Conservation (phyloP, 345 rosid genomes). For the Fremontodendron californicum region DNA sequence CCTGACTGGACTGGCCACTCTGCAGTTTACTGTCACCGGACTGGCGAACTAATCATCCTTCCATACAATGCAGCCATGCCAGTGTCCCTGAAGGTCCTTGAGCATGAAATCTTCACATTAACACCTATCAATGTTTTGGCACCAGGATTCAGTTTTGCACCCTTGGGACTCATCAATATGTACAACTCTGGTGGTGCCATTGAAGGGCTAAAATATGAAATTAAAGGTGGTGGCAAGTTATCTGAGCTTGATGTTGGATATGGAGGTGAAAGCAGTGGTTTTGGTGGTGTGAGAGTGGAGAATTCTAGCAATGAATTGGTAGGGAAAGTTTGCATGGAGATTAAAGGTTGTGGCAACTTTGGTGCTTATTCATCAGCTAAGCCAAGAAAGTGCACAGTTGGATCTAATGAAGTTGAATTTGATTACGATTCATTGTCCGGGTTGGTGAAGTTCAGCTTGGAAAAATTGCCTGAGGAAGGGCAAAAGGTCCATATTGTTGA, state of each 20-base stretch:
- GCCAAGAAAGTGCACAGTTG: conserved; percentile 65
- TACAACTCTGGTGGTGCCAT: conserved; percentile 91
- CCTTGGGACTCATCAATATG: conserved; percentile 76
- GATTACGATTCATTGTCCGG: conserved; percentile 48
- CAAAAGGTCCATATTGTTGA: conserved; percentile 42
- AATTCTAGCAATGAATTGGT: conserved; percentile 34
- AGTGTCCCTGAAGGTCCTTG: conserved; percentile 67
- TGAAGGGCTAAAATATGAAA: conserved; percentile 53
- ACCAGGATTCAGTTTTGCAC: conserved; percentile 60
- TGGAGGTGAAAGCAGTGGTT: conserved; percentile 10
- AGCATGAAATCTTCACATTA: conserved; percentile 58
- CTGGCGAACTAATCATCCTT: conserved; percentile 44
- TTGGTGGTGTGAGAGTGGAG: conserved; percentile 22
- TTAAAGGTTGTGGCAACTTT: conserved; percentile 74
- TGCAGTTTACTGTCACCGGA: conserved; percentile 53
- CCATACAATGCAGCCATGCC: conserved; percentile 73
- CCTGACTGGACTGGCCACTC: conserved; percentile 61
- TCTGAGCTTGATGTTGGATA: conserved; percentile 20
- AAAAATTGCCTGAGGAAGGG: conserved; percentile 46
- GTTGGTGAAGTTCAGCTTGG: conserved; percentile 42
- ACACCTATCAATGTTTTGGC: conserved; percentile 60
- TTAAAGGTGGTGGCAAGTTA: conserved; percentile 18
- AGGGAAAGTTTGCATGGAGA: conserved; percentile 48
- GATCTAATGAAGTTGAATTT: conserved; percentile 41
- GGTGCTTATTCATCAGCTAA: conserved; percentile 68